A percentile compares a stretch with the other conserved stretches of the same genome.
Evolutionary conservation across 164 flowering plant species (phyloP).

Genomic region (Magnolia kwangsiensis): DNA sequence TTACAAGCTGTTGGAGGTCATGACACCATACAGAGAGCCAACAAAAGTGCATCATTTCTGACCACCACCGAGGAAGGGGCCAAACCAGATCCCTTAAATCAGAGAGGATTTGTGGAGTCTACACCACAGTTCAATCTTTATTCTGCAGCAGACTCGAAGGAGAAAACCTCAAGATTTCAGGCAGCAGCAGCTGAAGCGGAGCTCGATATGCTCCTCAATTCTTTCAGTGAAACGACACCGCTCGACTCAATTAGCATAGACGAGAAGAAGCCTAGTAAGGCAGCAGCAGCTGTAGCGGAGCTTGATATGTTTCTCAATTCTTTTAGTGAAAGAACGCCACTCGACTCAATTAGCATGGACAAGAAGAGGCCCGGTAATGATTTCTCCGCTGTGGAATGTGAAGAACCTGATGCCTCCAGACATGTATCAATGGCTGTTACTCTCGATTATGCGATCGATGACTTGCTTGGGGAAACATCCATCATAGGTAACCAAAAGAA

Average conservation of each 20-base stretch:
- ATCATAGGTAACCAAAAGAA: slow-evolving; percentile 11
- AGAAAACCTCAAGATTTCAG: slow-evolving; percentile 29
- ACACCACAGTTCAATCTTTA: not conserved
- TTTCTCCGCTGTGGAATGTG: not conserved
- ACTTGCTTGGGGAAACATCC: slow-evolving; percentile 35
- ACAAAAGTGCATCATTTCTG: not conserved
- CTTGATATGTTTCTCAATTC: slow-evolving; percentile 77
- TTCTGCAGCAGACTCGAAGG: slow-evolving; percentile 10
- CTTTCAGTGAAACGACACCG: slow-evolving; percentile 38
- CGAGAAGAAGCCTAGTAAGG: slow-evolving; percentile 20
- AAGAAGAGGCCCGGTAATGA: not conserved
- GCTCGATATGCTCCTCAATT: slow-evolving; percentile 71
- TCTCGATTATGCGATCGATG: slow-evolving; percentile 47
- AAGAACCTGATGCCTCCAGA: slow-evolving; percentile 16
- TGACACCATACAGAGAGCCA: not conserved
- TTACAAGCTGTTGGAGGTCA: not conserved
- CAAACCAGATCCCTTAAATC: not conserved
- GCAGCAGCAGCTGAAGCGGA: slow-evolving; percentile 62
- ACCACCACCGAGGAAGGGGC: not conserved
- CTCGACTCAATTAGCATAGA: slow-evolving; percentile 22
- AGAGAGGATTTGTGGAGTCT: slow-evolving; percentile 15
- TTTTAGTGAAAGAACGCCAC: slow-evolving; percentile 32
- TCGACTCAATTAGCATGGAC: slow-evolving; percentile 21
- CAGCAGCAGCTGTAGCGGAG: slow-evolving; percentile 58
- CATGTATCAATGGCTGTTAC: slow-evolving; percentile 6